A percentile compares a stretch with the other conserved stretches of the same genome.
phyloP scores from a whole-genome alignment of 352 stramenopile genomes.

The Globisporangium viniferum region DNA sequence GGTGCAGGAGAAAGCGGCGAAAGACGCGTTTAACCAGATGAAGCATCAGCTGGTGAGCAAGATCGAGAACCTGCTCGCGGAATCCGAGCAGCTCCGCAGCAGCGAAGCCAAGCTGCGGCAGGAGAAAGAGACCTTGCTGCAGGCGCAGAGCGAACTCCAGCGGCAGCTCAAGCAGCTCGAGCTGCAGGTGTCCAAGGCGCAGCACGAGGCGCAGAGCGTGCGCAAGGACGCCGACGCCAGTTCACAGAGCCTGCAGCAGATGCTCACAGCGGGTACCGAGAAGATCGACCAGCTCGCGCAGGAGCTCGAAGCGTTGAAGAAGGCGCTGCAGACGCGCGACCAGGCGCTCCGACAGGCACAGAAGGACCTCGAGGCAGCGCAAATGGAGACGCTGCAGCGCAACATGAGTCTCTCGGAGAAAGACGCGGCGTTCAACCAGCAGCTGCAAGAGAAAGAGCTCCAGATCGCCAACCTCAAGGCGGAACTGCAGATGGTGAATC shows the following conservation, averaged over 20 bases:
- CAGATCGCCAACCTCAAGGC: conserved; percentile 32
- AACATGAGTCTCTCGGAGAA: conserved; percentile 36
- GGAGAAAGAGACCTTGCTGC: conserved; percentile 50
- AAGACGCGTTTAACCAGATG: conserved; percentile 36
- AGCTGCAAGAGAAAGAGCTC: conserved; percentile 36
- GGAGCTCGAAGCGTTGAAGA: conserved; percentile 36
- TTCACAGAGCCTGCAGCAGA: conserved; percentile 39
- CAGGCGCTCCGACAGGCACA: conserved; percentile 34
- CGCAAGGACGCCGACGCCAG: conserved; percentile 46
- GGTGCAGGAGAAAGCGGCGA: conserved; percentile 8
- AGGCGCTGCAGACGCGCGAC: conserved; percentile 37
- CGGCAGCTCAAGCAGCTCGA: conserved; percentile 36
- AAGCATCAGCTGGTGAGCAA: conserved; percentile 58
- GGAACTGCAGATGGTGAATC: conserved; percentile 21
- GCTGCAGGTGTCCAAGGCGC: conserved; percentile 37
- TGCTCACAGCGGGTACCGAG: conserved; percentile 31
- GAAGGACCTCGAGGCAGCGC: conserved; percentile 40
- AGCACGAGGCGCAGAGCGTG: conserved; percentile 50
- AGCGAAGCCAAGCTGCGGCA: conserved; percentile 46
- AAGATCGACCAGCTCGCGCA: conserved; percentile 44
- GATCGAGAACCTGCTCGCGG: conserved; percentile 55
- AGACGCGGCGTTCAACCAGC: conserved; percentile 29
- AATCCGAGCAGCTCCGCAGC: conserved; percentile 41
- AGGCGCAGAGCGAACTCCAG: conserved; percentile 34
- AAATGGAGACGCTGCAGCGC: conserved; percentile 43